These are phyloP conservation scores for Harrya chromipes DNA, from an alignment of 768 basidiomycete species.

Conservation along the genomic window DNA sequence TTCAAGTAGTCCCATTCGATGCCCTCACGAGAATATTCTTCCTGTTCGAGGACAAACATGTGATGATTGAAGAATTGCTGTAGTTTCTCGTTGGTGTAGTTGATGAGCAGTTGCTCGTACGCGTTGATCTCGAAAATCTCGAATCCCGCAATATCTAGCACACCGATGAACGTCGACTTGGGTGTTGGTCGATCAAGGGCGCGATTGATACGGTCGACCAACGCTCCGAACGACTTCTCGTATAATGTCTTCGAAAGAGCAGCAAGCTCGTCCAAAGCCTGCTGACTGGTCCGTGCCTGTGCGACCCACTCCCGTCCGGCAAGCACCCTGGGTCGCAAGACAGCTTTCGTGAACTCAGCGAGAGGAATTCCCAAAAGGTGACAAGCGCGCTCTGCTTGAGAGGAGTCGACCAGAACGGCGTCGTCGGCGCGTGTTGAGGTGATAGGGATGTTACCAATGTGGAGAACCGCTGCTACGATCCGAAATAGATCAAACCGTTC, in stretches of 20 bases:
- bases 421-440: slow-evolving; percentile 77
- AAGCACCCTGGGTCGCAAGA: slow-evolving; percentile 84
- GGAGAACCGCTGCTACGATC: slow-evolving; percentile 89
- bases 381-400: slow-evolving; percentile 86
- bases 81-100: slow-evolving; percentile 97
- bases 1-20: slow-evolving; percentile 99
- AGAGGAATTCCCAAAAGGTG: slow-evolving; percentile 88
- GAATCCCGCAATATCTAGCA: slow-evolving; percentile 98
- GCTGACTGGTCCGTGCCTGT: slow-evolving; percentile 86
- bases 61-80: slow-evolving; percentile 99
- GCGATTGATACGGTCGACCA: slow-evolving; percentile 93
- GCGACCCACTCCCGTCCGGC: slow-evolving; percentile 98
- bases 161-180: slow-evolving; percentile 94
- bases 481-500: slow-evolving; percentile 94
- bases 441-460: slow-evolving; percentile 91
- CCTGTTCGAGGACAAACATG: slow-evolving; percentile 99
- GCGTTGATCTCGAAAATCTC: slow-evolving; percentile 95
- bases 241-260: slow-evolving; percentile 94
- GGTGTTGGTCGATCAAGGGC: slow-evolving; percentile 91
- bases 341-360: slow-evolving; percentile 82
- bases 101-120: slow-evolving; percentile 98
- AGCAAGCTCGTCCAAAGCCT: slow-evolving; percentile 89
- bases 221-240: slow-evolving; percentile 91
- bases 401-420: slow-evolving; percentile 71
- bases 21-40: slow-evolving; percentile 93